Evolutionary conservation across 2,329 filamentous ascomycete species (phyloP).

Genomic region (Metarhizium guizhouense): DNA sequence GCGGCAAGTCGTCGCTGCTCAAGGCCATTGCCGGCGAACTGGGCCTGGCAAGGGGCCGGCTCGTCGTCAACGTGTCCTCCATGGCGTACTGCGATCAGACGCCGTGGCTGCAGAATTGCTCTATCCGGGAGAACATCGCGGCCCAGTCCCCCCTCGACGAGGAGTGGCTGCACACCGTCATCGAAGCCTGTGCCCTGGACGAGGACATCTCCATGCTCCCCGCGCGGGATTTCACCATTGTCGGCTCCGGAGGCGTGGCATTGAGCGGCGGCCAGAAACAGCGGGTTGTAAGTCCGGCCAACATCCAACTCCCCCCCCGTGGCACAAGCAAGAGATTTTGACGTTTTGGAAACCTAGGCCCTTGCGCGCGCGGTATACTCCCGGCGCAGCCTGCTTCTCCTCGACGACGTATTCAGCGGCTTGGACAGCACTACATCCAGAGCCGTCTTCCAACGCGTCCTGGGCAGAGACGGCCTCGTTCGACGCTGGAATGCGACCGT

Average conservation of each 20-base stretch:
- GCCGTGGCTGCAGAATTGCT: constrained; percentile 33
- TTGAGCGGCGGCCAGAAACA: constrained; percentile 37
- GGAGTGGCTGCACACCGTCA: constrained; percentile 19
- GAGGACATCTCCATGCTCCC: constrained; percentile 23
- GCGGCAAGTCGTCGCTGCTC: constrained; percentile 33
- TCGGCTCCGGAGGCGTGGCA: constrained; percentile 32
- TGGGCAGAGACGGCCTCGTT: constrained; percentile 32
- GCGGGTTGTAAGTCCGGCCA: constrained; percentile 22
- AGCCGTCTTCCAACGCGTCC: constrained; percentile 30
- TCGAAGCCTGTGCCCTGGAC: constrained; percentile 25
- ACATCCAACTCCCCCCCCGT: background rate
- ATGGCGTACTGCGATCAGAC: constrained; percentile 34
- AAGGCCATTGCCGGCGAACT: constrained; percentile 29
- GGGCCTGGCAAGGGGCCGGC: constrained; percentile 13
- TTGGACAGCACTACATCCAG: constrained; percentile 35
- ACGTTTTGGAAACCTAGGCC: constrained; percentile 15
- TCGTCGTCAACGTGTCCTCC: constrained; percentile 16
- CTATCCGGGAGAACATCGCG: constrained; percentile 29
- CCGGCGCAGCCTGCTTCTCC: constrained; percentile 25
- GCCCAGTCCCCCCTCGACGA: constrained; percentile 19
- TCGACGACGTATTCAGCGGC: constrained; percentile 38
- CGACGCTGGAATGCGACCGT: constrained; percentile 27
- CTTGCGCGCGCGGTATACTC: constrained; percentile 39
- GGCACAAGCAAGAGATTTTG: background rate
- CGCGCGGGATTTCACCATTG: constrained; percentile 23